Evolutionary conservation across 192 early-diverging fungal species (phyloP), one percentile per base, ranked within the genome.

Genomic region (Lobosporangium transversale): DNA sequence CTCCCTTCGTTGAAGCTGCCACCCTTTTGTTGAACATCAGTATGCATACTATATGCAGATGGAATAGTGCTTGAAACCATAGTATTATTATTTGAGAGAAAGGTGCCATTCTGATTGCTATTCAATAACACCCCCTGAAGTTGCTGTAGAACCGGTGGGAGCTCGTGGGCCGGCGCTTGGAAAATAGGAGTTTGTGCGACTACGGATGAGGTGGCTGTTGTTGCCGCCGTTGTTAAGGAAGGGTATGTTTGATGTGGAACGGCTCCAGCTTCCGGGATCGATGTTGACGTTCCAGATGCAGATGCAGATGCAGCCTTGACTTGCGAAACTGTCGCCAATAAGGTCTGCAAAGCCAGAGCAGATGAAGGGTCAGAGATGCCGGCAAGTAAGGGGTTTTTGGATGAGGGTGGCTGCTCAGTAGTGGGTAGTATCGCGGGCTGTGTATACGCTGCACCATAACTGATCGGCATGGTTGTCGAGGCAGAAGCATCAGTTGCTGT

Each of bases 1-100:
- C 37, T 60, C 27, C 45, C 45, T 31, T 49, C 45, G 27, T 21
- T 60, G 30, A 33, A 30, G 23, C 58, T 15, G 44, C 44, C n/a
- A n/a, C n/a, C 44, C n/a, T 30, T 43, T 33, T 45, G 44, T 11
- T 60, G 58, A 24, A 18, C 23, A 51, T 62, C 60, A 62, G 47
- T n/a, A 62, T 62, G 60, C 48, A 62, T 32, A n/a, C n/a, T n/a
- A 62, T 32, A 52, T 14, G 60, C 36, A 27, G 70, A 53, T 42
- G 52, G 51, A 61, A 33, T 15, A 54, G 57, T 49, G 30, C 60
- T 63, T 20, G 70, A 40, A 53, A 59, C 56, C 58, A 60, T 45
- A 63, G 40, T 75, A 75, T 75, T 75, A 75, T 75, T 75, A 75
- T 75, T 75, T 40, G 54, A 48, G 48, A 36, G 40, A 58, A 63